Conservation (phyloP, 148 eudicot genomes). For the Spergularia marina region DNA sequence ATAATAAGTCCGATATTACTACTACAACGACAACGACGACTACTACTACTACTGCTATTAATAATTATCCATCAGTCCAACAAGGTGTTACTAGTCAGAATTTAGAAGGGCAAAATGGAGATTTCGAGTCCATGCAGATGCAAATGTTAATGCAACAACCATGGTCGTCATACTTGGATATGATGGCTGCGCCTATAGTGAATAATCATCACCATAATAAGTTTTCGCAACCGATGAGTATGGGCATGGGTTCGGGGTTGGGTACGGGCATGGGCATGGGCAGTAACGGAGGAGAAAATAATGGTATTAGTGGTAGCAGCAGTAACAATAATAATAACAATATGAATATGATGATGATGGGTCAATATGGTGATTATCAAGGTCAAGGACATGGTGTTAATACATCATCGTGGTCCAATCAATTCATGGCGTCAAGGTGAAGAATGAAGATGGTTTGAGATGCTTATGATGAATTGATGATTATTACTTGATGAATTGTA, state of each 20-base stretch:
- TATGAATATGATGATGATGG: conserved; percentile 26
- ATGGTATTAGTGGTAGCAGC: background rate
- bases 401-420: conserved; percentile 27
- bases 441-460: background rate
- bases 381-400: conserved; percentile 27
- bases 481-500: background rate
- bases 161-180: conserved; percentile 38
- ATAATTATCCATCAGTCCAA: background rate
- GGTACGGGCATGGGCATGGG: conserved; percentile 9
- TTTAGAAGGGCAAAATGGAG: conserved; percentile 12
- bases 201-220: conserved; percentile 12
- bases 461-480: background rate
- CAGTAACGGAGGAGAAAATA: conserved; percentile 1
- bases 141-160: conserved; percentile 37
- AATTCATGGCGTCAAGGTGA: conserved; percentile 18
- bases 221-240: conserved; percentile 12
- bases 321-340: conserved; percentile 11
- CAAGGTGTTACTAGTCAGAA: background rate
- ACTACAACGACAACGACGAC: background rate
- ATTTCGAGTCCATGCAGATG: conserved; percentile 23
- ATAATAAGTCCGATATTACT: background rate
- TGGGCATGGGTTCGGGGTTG: conserved; percentile 21
- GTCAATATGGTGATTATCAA: conserved; percentile 33
- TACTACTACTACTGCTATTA: background rate
- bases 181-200: conserved; percentile 19